Base-by-base conservation (phyloP, 768 basidiomycete genomes). In the Leccinum arenicola region DNA sequence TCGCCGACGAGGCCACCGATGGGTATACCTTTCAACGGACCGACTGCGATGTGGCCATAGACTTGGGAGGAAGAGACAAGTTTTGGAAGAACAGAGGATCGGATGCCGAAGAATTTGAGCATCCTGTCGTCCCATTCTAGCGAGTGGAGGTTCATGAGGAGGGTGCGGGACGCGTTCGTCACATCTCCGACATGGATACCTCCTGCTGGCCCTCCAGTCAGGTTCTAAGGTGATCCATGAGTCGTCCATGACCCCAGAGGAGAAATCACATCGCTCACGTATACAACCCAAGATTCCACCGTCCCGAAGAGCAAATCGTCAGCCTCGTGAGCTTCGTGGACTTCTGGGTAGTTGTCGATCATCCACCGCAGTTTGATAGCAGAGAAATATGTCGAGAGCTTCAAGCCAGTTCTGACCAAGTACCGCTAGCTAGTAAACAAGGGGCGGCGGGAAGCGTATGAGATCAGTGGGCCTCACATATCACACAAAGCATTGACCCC, bases 311-410 rank as follows among this genome's bases (percentile, higher is more conserved):
- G 76, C 12, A 98, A 81, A 60, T 91, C 83, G 72, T 93, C 93
- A 38, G 82, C 75, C 40, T 89, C 85, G 68, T 95, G 88, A 0
- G 97, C 95, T 47, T 82, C 79, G 35, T 80, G 74, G 56, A 98
- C 93, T 31, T 86, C 84, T 4, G 82, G 79, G 68, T 88, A 75
- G 70, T 98, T 86, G 71, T 96, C 91, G 61, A 96, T 85, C 90
- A 99, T 93, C 96, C 96, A 99, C 49, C 91, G 85, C 62, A 97
- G 80, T 76, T 98, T 98, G 73, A 97, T 88, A 17, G 89, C 96
- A 23, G 95, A 97, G 77, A 99, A 99, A 76, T 99, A 99, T 0
- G 96, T 98, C 15, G 95, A 97, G 8, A 98, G 80, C n/a, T 90
- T 91, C 40, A 97, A 83, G 35, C 95, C 95, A 51, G 94, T 95